These are phyloP conservation scores for Macrophomina phaseolina DNA, from an alignment of 2,329 filamentous ascomycete species.

Conservation along the genomic window DNA sequence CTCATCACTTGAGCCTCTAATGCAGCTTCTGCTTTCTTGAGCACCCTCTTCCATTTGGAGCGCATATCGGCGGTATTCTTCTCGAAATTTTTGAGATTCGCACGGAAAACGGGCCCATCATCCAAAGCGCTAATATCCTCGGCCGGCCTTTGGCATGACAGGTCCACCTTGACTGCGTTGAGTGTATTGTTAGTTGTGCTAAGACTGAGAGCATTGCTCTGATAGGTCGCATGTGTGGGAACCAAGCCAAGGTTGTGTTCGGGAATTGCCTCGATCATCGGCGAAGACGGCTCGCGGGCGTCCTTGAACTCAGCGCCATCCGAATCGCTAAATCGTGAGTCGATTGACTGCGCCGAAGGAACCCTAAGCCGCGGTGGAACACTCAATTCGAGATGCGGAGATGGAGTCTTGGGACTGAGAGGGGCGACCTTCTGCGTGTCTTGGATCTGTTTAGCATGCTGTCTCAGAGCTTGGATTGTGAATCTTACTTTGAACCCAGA, in stretches of 20 bases:
- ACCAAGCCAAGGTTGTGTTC: constrained; percentile 54
- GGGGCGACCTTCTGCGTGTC: constrained; percentile 44
- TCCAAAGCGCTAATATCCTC: constrained; percentile 86
- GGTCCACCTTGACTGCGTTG: constrained; percentile 75
- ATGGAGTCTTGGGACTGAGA: constrained; percentile 56
- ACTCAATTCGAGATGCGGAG: constrained; percentile 73
- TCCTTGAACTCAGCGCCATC: constrained; percentile 60
- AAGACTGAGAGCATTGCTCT: constrained; percentile 5
- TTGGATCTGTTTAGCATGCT: constrained; percentile 29
- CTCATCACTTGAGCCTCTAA: constrained; percentile 78
- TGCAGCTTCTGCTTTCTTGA: constrained; percentile 92
- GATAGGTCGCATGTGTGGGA: constrained; percentile 42
- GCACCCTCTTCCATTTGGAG: constrained; percentile 90
- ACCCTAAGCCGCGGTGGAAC: constrained; percentile 79
- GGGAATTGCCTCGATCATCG: constrained; percentile 54
- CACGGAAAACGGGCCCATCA: constrained; percentile 93
- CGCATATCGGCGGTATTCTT: constrained; percentile 97
- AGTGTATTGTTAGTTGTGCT: constrained; percentile 40
- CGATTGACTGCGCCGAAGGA: constrained; percentile 84
- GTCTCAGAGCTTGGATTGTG: not conserved
- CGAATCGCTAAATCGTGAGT: constrained; percentile 77
- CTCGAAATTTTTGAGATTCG: constrained; percentile 94
- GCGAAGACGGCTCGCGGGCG: constrained; percentile 52
- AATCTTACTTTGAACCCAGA: constrained; percentile 83
- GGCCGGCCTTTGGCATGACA: constrained; percentile 81